A percentile compares a stretch with the other conserved stretches of the same genome.
phyloP scores from a whole-genome alignment of 805 yeast genomes.

The Candida schatavii region DNA sequence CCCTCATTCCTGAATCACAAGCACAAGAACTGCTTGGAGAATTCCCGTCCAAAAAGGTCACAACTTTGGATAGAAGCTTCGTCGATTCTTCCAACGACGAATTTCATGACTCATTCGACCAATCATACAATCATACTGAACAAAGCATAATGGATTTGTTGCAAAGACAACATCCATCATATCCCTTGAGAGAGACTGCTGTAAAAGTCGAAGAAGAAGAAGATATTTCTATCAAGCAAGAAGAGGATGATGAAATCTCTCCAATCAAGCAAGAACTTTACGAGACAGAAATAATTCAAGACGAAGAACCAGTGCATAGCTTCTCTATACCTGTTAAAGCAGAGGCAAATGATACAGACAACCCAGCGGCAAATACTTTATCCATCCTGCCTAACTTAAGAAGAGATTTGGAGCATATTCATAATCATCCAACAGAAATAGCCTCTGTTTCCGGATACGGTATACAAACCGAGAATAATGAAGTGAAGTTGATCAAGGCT shows the following conservation, averaged over 20 bases:
- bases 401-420: conserved; percentile 2
- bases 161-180: conserved; percentile 9
- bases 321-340: not conserved
- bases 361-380: not conserved
- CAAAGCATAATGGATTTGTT: conserved; percentile 40
- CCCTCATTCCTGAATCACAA: conserved; percentile 23
- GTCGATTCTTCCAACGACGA: conserved; percentile 9
- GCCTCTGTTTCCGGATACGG: conserved; percentile 2
- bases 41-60: not conserved
- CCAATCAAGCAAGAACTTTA: not conserved
- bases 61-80: not conserved
- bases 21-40: not conserved
- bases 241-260: not conserved
- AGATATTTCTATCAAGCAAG: not conserved
- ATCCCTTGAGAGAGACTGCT: not conserved
- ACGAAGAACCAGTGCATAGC: not conserved
- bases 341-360: not conserved
- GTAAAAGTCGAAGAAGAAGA: not conserved
- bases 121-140: conserved; percentile 33
- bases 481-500: not conserved
- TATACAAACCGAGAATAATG: not conserved
- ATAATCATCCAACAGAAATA: not conserved
- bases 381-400: conserved; percentile 1
- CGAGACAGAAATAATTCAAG: not conserved
- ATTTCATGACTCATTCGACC: conserved; percentile 31